phyloP scores from a whole-genome alignment of 1,284 basidiomycete genomes.

The Peniophora sp. region DNA sequence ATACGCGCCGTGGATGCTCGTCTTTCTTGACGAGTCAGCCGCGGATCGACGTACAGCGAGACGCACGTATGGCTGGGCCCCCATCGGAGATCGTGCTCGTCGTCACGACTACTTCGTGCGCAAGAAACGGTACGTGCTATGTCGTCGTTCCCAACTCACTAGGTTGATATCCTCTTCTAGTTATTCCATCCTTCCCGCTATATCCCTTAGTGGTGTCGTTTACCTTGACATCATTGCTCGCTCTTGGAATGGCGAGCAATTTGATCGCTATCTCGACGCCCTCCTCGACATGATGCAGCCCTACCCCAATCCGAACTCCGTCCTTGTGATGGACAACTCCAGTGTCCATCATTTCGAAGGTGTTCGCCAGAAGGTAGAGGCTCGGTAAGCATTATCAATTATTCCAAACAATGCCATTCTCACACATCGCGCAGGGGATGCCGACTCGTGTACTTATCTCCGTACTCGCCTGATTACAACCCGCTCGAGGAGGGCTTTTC shows the following conservation, averaged over 20 bases:
- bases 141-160: too few species aligned
- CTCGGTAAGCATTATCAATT: constrained; percentile 15
- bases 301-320: constrained; percentile 23
- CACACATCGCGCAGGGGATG: not conserved
- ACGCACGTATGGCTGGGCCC: not conserved
- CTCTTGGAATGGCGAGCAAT: constrained; percentile 16
- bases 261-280: constrained; percentile 19
- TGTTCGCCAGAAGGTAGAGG: constrained; percentile 22
- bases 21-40: not conserved
- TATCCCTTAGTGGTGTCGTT: constrained; percentile 22
- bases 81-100: not conserved
- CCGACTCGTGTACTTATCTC: constrained; percentile 4
- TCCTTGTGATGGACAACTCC: constrained; percentile 28
- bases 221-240: constrained; percentile 19
- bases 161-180: constrained; percentile 11
- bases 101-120: not conserved
- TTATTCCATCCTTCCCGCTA: constrained; percentile 21
- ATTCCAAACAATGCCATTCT: not conserved
- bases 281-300: constrained; percentile 27
- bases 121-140: not conserved
- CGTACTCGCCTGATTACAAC: constrained; percentile 11
- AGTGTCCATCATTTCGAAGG: constrained; percentile 21
- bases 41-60: not conserved
- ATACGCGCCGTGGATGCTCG: not conserved
- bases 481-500: constrained; percentile 10